Percentiles rank a stretch among this genome's conserved stretches.
These are phyloP conservation scores for Penicillium crystallinum DNA, from an alignment of 495 filamentous ascomycete species.

Conservation along the genomic window DNA sequence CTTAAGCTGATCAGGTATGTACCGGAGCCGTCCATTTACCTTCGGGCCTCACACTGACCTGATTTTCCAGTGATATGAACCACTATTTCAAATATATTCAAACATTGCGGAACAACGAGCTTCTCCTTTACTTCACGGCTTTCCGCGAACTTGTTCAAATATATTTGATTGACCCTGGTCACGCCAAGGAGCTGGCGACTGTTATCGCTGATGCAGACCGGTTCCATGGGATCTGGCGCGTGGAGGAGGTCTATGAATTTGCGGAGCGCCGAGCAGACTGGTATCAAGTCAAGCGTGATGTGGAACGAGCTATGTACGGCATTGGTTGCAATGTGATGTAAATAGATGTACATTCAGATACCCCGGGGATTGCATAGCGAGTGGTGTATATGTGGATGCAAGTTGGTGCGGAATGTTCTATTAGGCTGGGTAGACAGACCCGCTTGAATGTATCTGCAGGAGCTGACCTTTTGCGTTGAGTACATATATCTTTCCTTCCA, in stretches of 20 bases:
- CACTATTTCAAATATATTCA: constrained; percentile 81
- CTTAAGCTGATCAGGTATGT: constrained; percentile 79
- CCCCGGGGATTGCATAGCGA: constrained; percentile 22
- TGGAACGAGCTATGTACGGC: constrained; percentile 98
- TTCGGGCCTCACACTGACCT: constrained; percentile 5
- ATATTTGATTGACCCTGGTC: constrained; percentile 79
- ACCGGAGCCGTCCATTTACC: background rate
- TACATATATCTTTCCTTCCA: background rate
- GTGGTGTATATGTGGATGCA: constrained; percentile 15
- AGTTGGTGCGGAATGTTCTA: background rate
- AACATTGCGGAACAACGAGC: constrained; percentile 72
- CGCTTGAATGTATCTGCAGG: background rate
- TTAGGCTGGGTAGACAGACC: background rate
- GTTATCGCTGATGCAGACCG: constrained; percentile 90
- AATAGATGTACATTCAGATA: constrained; percentile 19
- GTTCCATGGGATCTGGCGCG: constrained; percentile 86
- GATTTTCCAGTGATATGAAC: constrained; percentile 74
- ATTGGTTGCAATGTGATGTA: constrained; percentile 86
- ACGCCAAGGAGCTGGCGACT: constrained; percentile 91
- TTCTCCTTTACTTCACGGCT: constrained; percentile 85
- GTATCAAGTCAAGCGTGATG: constrained; percentile 77
- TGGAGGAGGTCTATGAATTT: constrained; percentile 97
- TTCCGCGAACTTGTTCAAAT: constrained; percentile 92
- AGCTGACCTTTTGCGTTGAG: background rate
- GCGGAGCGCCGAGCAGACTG: constrained; percentile 92